Base-by-base conservation (phyloP, 2,329 filamentous ascomycete species). In the Exophiala sp. region DNA sequence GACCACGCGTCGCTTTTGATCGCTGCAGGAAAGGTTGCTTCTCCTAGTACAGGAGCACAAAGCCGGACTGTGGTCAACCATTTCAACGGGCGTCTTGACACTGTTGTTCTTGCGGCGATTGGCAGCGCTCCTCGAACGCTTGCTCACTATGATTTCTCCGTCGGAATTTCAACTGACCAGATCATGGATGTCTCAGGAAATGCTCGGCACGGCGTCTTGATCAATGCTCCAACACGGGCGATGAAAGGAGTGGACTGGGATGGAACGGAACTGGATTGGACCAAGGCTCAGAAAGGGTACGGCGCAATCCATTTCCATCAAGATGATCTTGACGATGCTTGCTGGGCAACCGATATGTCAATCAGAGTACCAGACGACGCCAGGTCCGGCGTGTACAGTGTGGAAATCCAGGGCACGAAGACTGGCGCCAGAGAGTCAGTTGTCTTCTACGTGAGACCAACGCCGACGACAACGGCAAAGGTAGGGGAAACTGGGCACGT, bases 261-360 rank as follows among this genome's bases (percentile, higher is more conserved):
- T 39, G 62, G 58, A 9, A 60, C 56, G 14, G 59, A 65, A 29
- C 45, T 52, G 2, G 62, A 64, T 48, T 69, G 66, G 66, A 68
- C 60, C n/a, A 54, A 60, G 14, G 65, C 66, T 1, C 58, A 56
- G 32, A 65, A 62, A 37, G 66, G 66, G 0, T 68, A 66, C 38
- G 65, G 67, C 5, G 66, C 67, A 1, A 69, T 69, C 30, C 66
- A 69, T 46, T 69, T 69, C 53, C 67, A 69, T 48, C 66, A 69
- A 21, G 66, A 69, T 42, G 66, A 68, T 49, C 49, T 68, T 7
- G 66, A 69, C 52, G 67, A 69, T 52, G 66, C 67, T 3, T 52
- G 47, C 5, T 69, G 65, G 66, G 60, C 56, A 5, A 67, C 64
- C 2, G 62, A 67, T 48, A 66, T 68, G 46, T 52, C 50, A 5